Base-by-base conservation (phyloP, 169 alveolate species). In the Plasmodium adleri region DNA sequence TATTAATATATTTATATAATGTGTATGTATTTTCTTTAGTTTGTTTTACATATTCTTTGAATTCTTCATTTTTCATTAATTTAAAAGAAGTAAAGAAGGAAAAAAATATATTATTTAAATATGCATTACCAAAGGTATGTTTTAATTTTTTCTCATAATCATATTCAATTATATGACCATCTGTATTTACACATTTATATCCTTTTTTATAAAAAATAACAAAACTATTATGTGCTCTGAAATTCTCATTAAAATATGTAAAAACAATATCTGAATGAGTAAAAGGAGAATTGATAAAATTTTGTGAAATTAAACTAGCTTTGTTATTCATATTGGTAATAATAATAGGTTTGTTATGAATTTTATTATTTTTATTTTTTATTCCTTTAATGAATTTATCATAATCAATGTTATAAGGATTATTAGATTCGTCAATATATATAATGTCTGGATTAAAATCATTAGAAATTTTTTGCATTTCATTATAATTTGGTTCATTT, bases 401-500 rank as follows among this genome's bases (percentile, higher is more conserved):
- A 22, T 83, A 83, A 54, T 83, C 58, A 20, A 68, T 54, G 70
- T 68, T 50, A 63, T 68, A 60, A 17, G 91, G 91, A 39, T 83
- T 83, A 72, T 83, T 67, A 26, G 91, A 68, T 83, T 83, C 91
- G 64, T 83, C 91, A 6, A 83, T 59, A 52, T 83, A 59, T 24
- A 83, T 60, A 49, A 83, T 43, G 9, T 68, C 54, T n/a, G 91
- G 91, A 6, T 39, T 83, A 56, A 83, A 68, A 2, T 59, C 54
- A 8, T 56, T 83, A 59, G 32, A 83, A 32, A 49, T 50, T 28
- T 68, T 67, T 22, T 28, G 58, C 58, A 83, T 68, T 54, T 83
- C 74, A 17, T 17, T 32, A 68, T 83, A 83, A 58, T 68, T 50
- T 24, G 70, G 43, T 54, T 63, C 43, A 24, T 56, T 67, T 10